These are phyloP conservation scores for Penicillium sp. DNA, from an alignment of 2,329 filamentous ascomycete species.

Conservation along the genomic window DNA sequence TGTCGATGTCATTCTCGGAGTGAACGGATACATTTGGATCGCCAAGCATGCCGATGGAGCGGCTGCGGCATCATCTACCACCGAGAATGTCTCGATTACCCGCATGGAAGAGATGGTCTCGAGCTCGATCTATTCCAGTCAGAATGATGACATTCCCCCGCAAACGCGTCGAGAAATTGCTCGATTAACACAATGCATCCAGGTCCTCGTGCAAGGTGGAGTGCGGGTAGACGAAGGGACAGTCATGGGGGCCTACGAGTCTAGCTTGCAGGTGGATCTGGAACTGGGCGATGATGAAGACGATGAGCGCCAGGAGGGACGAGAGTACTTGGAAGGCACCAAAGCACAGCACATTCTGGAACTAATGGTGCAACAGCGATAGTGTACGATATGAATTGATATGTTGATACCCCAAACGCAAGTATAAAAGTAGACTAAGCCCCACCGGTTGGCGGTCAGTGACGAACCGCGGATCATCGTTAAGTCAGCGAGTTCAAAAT, in stretches of 20 bases:
- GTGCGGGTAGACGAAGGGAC: conserved; percentile 85
- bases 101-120: conserved; percentile 82
- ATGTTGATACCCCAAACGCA: conserved; percentile 4
- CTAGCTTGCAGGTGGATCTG: conserved; percentile 63
- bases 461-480: no score
- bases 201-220: conserved; percentile 73
- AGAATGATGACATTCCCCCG: conserved; percentile 77
- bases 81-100: conserved; percentile 60
- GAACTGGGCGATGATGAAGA: conserved; percentile 39
- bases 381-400: conserved; percentile 1
- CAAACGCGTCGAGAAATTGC: conserved; percentile 83
- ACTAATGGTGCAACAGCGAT: conserved; percentile 19
- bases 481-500: not conserved
- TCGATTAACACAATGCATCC: conserved; percentile 72
- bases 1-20: conserved; percentile 81
- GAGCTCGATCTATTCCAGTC: conserved; percentile 83
- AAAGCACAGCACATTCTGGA: conserved; percentile 38
- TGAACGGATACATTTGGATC: conserved; percentile 97
- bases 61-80: conserved; percentile 39
- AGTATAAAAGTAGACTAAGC: not conserved
- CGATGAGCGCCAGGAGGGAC: conserved; percentile 32
- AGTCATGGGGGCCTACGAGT: conserved; percentile 74
- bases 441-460: no score
- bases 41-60: conserved; percentile 66
- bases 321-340: conserved; percentile 40